These are phyloP conservation scores for Sporisorium scitamineum DNA, from an alignment of 1,284 basidiomycete species.

Conservation along the genomic window DNA sequence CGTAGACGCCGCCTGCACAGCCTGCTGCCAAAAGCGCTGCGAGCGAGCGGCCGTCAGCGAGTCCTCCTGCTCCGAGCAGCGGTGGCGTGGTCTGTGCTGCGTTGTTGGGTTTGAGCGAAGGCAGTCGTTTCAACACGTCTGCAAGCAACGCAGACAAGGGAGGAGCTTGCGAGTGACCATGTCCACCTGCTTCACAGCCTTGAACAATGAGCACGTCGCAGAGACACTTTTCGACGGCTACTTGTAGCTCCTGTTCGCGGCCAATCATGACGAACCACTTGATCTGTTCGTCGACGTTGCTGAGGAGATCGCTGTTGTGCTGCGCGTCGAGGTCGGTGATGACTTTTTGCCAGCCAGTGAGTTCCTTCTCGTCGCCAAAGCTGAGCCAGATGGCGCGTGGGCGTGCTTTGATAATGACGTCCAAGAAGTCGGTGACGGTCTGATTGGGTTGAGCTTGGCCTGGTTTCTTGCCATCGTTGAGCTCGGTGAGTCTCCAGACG, in stretches of 20 bases:
- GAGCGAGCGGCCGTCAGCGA: constrained; percentile 52
- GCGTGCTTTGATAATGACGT: constrained; percentile 45
- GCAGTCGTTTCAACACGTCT: constrained; percentile 20
- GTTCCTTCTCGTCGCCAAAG: constrained; percentile 57
- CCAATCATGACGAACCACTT: constrained; percentile 61
- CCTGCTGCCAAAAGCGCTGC: constrained; percentile 58
- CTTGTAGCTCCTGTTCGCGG: constrained; percentile 44
- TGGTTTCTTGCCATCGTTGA: constrained; percentile 45
- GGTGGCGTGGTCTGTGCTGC: constrained; percentile 19
- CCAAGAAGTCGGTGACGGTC: constrained; percentile 41
- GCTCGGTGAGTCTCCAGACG: constrained; percentile 57
- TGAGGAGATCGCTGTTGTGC: constrained; percentile 33
- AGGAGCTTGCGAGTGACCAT: constrained; percentile 60
- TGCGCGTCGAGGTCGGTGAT: constrained; percentile 44
- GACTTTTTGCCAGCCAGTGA: constrained; percentile 47
- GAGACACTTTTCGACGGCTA: constrained; percentile 46
- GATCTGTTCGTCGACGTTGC: constrained; percentile 25
- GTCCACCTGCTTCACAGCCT: constrained; percentile 63
- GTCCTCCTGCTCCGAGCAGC: constrained; percentile 63
- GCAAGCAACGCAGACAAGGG: constrained; percentile 53
- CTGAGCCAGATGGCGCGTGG: constrained; percentile 63
- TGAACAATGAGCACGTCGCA: constrained; percentile 63
- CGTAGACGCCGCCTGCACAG: constrained; percentile 63
- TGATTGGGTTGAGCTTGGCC: constrained; percentile 6
- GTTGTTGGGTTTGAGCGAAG: constrained; percentile 33